Evolutionary conservation across 73 alveolate species (phyloP).

Genomic region (Stentor coeruleus): DNA sequence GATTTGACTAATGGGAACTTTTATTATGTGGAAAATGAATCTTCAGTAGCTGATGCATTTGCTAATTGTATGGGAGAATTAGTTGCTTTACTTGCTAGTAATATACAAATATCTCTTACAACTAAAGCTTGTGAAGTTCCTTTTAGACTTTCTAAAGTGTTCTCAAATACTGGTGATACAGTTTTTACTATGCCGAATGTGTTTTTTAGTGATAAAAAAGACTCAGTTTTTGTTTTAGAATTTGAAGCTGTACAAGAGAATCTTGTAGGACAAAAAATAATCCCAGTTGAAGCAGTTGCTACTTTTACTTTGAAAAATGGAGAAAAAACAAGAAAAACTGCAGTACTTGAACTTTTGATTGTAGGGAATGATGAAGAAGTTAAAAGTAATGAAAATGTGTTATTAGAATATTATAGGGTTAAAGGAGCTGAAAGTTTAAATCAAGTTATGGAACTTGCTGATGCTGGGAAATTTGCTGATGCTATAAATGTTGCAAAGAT

Average conservation of each 20-base stretch:
- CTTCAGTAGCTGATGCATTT: slow-evolving; percentile 25
- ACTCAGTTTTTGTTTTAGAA: not conserved
- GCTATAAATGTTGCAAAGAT: too few species aligned
- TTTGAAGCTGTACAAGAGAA: not conserved
- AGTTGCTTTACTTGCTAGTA: not conserved
- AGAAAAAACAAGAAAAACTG: too few species aligned
- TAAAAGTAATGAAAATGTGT: slow-evolving; percentile 37
- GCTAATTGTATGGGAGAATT: not conserved
- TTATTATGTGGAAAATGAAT: slow-evolving; percentile 39
- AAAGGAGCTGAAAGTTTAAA: slow-evolving; percentile 34
- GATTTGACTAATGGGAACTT: slow-evolving; percentile 37
- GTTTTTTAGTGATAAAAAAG: not conserved
- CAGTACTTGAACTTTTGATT: not conserved
- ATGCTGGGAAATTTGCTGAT: not conserved
- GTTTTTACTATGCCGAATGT: not conserved
- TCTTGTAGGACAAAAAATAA: not conserved
- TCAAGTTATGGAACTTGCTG: slow-evolving; percentile 26
- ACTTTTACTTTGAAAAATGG: not conserved
- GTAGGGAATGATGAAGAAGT: not conserved
- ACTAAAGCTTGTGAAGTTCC: not conserved
- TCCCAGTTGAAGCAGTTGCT: not conserved
- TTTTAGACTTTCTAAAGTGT: not conserved
- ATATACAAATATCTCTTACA: not conserved
- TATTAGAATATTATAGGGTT: slow-evolving; percentile 37
- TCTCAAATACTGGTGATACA: not conserved